Percentiles rank a stretch among this genome's conserved stretches.
phyloP scores from a whole-genome alignment of 306 rosid genomes.

The Luffa aegyptiaca region DNA sequence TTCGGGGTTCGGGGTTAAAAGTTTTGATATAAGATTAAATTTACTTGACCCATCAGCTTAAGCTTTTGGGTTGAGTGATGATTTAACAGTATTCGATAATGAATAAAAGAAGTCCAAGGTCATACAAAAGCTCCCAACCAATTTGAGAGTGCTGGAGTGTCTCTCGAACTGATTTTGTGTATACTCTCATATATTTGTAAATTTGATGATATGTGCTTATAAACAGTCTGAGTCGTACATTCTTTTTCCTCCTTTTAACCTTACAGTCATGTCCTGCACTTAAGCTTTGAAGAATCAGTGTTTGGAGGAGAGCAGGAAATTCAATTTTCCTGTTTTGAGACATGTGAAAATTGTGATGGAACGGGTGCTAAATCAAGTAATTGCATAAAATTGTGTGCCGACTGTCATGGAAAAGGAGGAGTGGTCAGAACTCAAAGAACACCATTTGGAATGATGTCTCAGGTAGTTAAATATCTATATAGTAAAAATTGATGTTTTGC shows the following conservation, averaged over 20 bases:
- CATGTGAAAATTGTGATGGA: slow-evolving; percentile 67
- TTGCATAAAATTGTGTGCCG: slow-evolving; percentile 51
- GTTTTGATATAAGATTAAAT: too few species aligned
- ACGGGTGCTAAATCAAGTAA: slow-evolving; percentile 69
- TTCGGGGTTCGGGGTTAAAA: too few species aligned
- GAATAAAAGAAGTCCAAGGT: background rate
- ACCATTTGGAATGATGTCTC: slow-evolving; percentile 87
- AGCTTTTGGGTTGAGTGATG: too few species aligned
- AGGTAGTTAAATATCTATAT: slow-evolving; percentile 33
- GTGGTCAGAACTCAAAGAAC: slow-evolving; percentile 67
- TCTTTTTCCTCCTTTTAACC: background rate
- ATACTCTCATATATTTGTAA: background rate
- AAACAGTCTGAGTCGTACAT: background rate
- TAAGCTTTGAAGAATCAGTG: slow-evolving; percentile 86
- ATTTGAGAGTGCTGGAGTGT: background rate
- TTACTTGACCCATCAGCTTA: too few species aligned
- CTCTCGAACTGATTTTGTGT: background rate
- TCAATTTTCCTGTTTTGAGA: slow-evolving; percentile 54
- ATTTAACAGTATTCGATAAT: background rate
- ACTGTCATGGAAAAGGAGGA: slow-evolving; percentile 88
- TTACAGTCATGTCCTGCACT: slow-evolving; percentile 62
- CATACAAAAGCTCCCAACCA: background rate
- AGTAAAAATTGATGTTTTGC: background rate
- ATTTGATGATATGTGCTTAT: background rate
- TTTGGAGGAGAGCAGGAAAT: slow-evolving; percentile 67